phyloP scores from a whole-genome alignment of 768 basidiomycete genomes.

The Lactarius tabidus region DNA sequence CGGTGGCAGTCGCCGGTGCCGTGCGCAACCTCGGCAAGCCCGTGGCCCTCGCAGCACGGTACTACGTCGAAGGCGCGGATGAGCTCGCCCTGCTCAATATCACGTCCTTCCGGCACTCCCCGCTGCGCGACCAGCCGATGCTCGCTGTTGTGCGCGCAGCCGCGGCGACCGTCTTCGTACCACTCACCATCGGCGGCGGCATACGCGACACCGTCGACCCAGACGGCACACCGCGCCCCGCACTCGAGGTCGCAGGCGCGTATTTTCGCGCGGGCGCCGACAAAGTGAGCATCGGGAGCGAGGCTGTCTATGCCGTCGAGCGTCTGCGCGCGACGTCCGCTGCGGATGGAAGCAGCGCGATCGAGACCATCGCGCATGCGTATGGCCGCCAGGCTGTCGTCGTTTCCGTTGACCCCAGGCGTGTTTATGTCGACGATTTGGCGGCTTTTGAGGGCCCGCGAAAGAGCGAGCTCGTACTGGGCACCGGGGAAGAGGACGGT shows the following conservation, averaged over 20 bases:
- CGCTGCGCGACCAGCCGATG: slow-evolving; percentile 96
- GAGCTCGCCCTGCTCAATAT: slow-evolving; percentile 98
- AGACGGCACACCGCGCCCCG: slow-evolving; percentile 81
- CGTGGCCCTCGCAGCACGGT: slow-evolving; percentile 81
- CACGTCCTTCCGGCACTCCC: slow-evolving; percentile 97
- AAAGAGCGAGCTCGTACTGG: slow-evolving; percentile 54
- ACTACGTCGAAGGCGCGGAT: slow-evolving; percentile 87
- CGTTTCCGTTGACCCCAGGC: slow-evolving; percentile 90
- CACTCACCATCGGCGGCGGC: slow-evolving; percentile 97
- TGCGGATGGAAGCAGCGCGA: slow-evolving; percentile 72
- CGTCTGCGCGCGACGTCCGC: slow-evolving; percentile 49
- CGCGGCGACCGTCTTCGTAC: slow-evolving; percentile 88
- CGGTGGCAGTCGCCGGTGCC: slow-evolving; percentile 54
- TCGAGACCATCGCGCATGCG: slow-evolving; percentile 84
- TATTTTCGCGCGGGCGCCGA: slow-evolving; percentile 98
- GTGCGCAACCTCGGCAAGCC: slow-evolving; percentile 99
- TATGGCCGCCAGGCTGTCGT: slow-evolving; percentile 98
- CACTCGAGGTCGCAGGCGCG: slow-evolving; percentile 90
- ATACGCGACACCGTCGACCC: slow-evolving; percentile 96
- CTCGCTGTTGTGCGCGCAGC: slow-evolving; percentile 89
- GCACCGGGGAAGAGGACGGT: slow-evolving; percentile 50
- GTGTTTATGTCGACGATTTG: slow-evolving; percentile 58
- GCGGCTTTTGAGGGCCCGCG: slow-evolving; percentile 65
- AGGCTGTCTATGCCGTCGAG: slow-evolving; percentile 94
- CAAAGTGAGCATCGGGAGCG: slow-evolving; percentile 96